Evolutionary conservation across 345 rosid species (phyloP).

Genomic region (Eutrema heterophyllum): DNA sequence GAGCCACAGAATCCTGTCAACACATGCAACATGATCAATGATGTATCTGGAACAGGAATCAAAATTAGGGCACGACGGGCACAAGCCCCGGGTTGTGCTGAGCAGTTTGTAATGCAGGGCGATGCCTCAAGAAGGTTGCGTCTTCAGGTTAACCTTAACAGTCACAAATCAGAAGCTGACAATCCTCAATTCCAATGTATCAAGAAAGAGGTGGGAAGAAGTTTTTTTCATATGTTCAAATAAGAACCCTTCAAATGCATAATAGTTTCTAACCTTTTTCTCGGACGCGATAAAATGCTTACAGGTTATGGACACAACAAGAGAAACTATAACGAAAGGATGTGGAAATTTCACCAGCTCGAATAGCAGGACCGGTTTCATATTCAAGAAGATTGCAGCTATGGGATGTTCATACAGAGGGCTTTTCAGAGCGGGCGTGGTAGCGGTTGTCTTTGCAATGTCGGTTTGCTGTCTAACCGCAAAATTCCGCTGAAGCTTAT

Average conservation of each 20-base stretch:
- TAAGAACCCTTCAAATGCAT: background rate
- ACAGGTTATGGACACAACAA: constrained; percentile 8
- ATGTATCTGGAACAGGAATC: constrained; percentile 39
- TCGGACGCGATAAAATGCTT: background rate
- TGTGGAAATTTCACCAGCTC: constrained; percentile 8
- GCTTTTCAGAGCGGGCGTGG: constrained; percentile 33
- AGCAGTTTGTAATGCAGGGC: constrained; percentile 39
- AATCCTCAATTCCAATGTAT: constrained; percentile 2
- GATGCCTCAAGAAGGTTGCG: constrained; percentile 57
- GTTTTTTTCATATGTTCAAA: background rate
- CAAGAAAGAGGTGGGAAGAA: constrained; percentile 46
- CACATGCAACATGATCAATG: constrained; percentile 12
- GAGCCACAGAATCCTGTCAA: constrained; percentile 6
- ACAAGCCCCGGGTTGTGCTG: constrained; percentile 14
- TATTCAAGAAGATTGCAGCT: constrained; percentile 26
- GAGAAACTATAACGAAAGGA: background rate
- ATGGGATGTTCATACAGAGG: constrained; percentile 18
- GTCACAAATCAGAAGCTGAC: constrained; percentile 16
- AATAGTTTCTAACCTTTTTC: background rate
- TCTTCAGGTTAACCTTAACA: constrained; percentile 38
- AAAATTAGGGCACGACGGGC: constrained; percentile 39
- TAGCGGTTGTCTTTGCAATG: constrained; percentile 34
- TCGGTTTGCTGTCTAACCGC: constrained; percentile 26
- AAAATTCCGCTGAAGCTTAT: background rate
- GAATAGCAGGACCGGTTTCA: constrained; percentile 6